These are phyloP conservation scores for Thamnidium elegans DNA, from an alignment of 192 early-diverging fungal species.

Conservation along the genomic window DNA sequence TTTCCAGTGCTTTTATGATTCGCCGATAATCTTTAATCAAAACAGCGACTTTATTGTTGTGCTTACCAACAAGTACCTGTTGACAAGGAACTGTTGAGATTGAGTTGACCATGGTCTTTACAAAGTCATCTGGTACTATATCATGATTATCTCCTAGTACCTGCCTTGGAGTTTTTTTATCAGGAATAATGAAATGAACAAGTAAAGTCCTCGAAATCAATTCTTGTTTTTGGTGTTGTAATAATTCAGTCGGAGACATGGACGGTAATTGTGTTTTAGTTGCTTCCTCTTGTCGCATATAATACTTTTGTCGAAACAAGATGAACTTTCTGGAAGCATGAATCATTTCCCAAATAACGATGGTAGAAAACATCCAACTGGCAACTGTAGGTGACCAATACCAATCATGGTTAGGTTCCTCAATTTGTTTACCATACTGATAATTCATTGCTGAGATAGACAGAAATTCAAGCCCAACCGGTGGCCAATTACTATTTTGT, in stretches of 20 bases:
- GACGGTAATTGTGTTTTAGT: not conserved
- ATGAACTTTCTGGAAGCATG: constrained; percentile 52
- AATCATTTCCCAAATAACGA: constrained; percentile 51
- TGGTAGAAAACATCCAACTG: constrained; percentile 57
- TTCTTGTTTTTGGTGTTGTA: not conserved
- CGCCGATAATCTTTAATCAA: not conserved
- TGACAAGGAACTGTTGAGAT: not conserved
- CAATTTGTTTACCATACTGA: constrained; percentile 15
- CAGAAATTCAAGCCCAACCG: constrained; percentile 34
- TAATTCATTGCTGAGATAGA: constrained; percentile 36
- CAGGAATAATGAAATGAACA: not conserved
- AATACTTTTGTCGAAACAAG: constrained; percentile 48
- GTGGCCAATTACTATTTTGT: constrained; percentile 33
- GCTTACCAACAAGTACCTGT: not conserved
- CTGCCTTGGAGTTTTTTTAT: not conserved
- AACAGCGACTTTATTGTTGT: not conserved
- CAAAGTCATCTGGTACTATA: too few relatives aligned
- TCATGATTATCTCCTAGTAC: not conserved
- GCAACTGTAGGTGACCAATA: constrained; percentile 61
- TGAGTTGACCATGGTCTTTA: too few relatives aligned
- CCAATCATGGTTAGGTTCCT: constrained; percentile 41
- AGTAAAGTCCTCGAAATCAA: constrained; percentile 10
- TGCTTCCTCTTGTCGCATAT: constrained; percentile 7
- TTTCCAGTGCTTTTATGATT: not conserved
- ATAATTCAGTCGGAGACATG: not conserved